A percentile compares a stretch with the other conserved stretches of the same genome.
Evolutionary conservation across 768 basidiomycete species (phyloP).

Genomic region (Pleurotus tuoliensis): DNA sequence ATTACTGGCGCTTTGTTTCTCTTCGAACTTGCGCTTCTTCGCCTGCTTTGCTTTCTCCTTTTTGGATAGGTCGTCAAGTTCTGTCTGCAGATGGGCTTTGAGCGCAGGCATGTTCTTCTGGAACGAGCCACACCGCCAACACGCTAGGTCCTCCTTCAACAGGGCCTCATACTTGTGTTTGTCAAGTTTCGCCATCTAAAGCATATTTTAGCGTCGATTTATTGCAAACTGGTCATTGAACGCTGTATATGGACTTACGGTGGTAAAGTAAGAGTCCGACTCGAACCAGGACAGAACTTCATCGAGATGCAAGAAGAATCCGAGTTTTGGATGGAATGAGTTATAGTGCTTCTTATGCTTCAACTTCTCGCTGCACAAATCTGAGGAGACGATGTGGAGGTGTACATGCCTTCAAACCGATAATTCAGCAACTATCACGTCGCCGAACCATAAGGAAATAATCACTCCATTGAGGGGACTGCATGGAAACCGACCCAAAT

Average conservation of each 20-base stretch:
- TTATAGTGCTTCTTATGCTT: slow-evolving; percentile 92
- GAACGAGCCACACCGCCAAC: slow-evolving; percentile 63
- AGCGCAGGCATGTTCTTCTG: slow-evolving; percentile 72
- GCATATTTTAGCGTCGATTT: slow-evolving; percentile 1
- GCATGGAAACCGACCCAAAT: slow-evolving; percentile 86
- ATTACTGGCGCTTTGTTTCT: slow-evolving; percentile 13
- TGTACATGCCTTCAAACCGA: slow-evolving; percentile 52
- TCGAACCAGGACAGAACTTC: slow-evolving; percentile 83
- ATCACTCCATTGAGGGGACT: slow-evolving; percentile 82
- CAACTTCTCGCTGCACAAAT: slow-evolving; percentile 63
- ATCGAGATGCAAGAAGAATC: slow-evolving; percentile 77
- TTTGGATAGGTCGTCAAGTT: slow-evolving; percentile 54
- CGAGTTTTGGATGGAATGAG: slow-evolving; percentile 79
- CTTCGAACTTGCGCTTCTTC: slow-evolving; percentile 37
- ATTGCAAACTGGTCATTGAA: no score
- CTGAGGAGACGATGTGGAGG: slow-evolving; percentile 80
- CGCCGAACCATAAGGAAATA: slow-evolving; percentile 12
- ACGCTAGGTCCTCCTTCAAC: slow-evolving; percentile 63
- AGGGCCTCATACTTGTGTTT: slow-evolving; percentile 55
- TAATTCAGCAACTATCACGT: slow-evolving; percentile 4
- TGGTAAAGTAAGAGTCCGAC: slow-evolving; percentile 42
- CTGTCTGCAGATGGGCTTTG: slow-evolving; percentile 71
- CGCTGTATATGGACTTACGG: slow-evolving; percentile 31
- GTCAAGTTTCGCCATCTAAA: slow-evolving; percentile 52
- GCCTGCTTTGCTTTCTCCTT: slow-evolving; percentile 37